Evolutionary conservation across 1,139 yeast species (phyloP), one percentile per base, ranked within the genome.

Genomic region (Magnusiomyces paraingens): DNA sequence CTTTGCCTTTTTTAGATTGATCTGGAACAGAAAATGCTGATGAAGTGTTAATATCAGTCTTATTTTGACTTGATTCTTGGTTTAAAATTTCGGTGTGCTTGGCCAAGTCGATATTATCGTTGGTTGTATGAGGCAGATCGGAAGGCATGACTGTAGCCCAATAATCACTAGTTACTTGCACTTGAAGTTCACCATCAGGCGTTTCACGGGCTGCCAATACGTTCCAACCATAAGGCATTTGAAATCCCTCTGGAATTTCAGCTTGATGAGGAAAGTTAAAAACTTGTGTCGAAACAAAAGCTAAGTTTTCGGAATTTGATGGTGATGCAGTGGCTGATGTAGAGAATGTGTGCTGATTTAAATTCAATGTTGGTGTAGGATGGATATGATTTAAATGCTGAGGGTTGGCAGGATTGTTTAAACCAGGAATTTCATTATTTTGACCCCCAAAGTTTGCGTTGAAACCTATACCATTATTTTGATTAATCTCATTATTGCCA

Each of bases 401-500:
- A 12, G 15, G 44, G 44, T 20, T 39, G 50, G 50, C 11, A 10
- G 15, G 15, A 17, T 22, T 14, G 44, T 42, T 4, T 6, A 11
- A 5, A 18, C 42, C 11, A 32, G 17, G 26, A 11, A 18, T 18
- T 41, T 41, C 4, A 44, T 44, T 44, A n/a, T 22, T 15, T 12
- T 20, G 47, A 4, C n/a, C 40, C 12, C 40, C 12, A 3, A 36
- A 11, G 12, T 36, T 36, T 14, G 17, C n/a, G 17, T 36, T 36
- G 4, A 36, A n/a, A n/a, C 12, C 12, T 11, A n/a, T 5, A 12
- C 32, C 50, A 20, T 45, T 43, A 32, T 46, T 38, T 15, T 40
- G 20, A 43, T 40, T 14, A 20, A 14, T 46, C 38, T 22, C n/a
- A 52, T 21, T 40, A 52, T 32, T 50, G 50, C 48, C 10, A 43